phyloP scores from a whole-genome alignment of 257 asterid species.

The Solanum lycopersicoides region DNA sequence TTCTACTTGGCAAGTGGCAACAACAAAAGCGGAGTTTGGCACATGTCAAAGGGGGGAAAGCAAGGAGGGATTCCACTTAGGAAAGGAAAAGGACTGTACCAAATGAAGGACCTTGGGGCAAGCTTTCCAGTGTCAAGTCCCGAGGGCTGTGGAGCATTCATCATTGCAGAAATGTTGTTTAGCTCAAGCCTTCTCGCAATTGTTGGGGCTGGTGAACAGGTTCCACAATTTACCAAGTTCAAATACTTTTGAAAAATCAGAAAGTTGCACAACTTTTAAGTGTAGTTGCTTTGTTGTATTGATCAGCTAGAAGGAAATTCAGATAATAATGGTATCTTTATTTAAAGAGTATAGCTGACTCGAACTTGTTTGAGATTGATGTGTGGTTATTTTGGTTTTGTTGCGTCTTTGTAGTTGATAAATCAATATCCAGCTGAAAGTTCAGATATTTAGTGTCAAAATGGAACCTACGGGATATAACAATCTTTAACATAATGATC shows the following conservation, averaged over 20 bases:
- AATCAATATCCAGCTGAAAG: neutral
- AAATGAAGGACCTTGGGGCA: neutral
- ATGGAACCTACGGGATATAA: neutral
- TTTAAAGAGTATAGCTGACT: neutral
- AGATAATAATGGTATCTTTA: neutral
- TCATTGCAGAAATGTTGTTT: slow-evolving; percentile 72
- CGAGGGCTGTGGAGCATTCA: slow-evolving; percentile 44
- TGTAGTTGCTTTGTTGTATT: neutral
- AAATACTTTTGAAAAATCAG: neutral
- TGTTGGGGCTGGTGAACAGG: slow-evolving; percentile 97
- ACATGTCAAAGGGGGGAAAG: neutral
- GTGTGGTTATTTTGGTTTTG: neutral
- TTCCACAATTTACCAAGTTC: slow-evolving; percentile 2
- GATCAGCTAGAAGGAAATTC: neutral
- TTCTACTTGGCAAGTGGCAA: neutral
- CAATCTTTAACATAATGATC: neutral
- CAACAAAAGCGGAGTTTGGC: neutral
- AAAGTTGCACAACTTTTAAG: neutral
- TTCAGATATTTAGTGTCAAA: neutral
- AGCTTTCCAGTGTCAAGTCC: neutral
- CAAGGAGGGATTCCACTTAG: neutral
- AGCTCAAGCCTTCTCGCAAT: slow-evolving; percentile 75
- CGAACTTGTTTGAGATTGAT: neutral
- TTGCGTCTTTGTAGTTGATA: neutral
- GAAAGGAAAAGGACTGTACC: neutral